Evolutionary conservation across 73 alveolate species (phyloP).

Genomic region (Uronychia setigera): DNA sequence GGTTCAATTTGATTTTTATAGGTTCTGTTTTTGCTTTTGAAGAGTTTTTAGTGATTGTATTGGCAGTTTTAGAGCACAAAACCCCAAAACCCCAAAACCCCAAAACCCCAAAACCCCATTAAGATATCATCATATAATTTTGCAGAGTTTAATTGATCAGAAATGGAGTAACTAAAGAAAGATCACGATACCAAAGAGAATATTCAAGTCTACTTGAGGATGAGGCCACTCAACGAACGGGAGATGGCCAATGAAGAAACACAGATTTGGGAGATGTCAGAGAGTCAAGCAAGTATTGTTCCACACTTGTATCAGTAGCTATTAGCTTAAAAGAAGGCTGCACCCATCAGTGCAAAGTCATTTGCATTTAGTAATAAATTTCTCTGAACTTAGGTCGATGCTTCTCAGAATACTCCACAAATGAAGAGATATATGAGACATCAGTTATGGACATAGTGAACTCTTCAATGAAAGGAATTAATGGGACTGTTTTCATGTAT

Average conservation of each 20-base stretch:
- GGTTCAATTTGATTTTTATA: no score
- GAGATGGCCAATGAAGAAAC: constrained; percentile 35
- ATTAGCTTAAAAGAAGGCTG: background rate
- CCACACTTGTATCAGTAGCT: constrained; percentile 21
- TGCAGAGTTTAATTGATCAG: no score
- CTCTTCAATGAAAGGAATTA: constrained; percentile 74
- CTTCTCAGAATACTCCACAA: constrained; percentile 44
- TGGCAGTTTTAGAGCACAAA: no score
- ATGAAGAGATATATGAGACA: constrained; percentile 40
- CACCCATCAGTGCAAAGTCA: no score
- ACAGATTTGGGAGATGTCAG: constrained; percentile 41
- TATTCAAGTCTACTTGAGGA: constrained; percentile 55
- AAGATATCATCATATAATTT: no score
- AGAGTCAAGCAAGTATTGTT: constrained; percentile 33
- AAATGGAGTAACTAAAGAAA: background rate
- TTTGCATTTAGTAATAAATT: no score
- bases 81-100: no score
- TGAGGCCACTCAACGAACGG: constrained; percentile 59
- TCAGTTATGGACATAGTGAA: constrained; percentile 47
- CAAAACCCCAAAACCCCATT: no score
- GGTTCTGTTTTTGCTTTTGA: no score
- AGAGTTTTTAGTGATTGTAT: no score
- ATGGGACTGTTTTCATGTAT: constrained; percentile 77
- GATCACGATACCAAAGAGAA: constrained; percentile 38
- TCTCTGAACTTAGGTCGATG: constrained; percentile 44